Evolutionary conservation across 768 basidiomycete species (phyloP).

Genomic region (Serendipita sp.): DNA sequence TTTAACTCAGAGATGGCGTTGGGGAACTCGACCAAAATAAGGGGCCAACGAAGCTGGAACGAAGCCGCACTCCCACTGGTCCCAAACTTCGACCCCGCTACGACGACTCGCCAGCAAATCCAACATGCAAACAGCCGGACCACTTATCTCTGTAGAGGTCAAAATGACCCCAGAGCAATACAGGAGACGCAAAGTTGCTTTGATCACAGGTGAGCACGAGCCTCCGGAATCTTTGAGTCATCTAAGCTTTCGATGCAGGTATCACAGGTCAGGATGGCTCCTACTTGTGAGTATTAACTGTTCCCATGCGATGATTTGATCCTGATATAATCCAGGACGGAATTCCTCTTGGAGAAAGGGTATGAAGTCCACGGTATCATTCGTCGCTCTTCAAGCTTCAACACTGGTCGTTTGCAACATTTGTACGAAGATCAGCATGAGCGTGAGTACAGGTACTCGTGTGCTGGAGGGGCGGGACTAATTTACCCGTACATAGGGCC

Average conservation of each 20-base stretch:
- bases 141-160: constrained; percentile 1
- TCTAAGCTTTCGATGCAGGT: constrained; percentile 31
- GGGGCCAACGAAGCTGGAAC: background rate
- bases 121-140: background rate
- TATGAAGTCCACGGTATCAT: constrained; percentile 94
- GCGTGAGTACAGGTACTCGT: constrained; percentile 33
- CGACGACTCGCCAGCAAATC: background rate
- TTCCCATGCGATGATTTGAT: constrained; percentile 8
- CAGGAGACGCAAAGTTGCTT: constrained; percentile 78
- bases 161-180: constrained; percentile 55
- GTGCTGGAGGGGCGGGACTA: background rate
- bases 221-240: background rate
- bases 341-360: constrained; percentile 70
- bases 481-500: constrained; percentile 30
- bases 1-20: background rate
- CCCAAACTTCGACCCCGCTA: background rate
- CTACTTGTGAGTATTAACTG: constrained; percentile 50
- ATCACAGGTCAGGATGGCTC: constrained; percentile 96
- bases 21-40: background rate
- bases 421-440: constrained; percentile 88
- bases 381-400: constrained; percentile 94
- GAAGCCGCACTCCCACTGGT: background rate
- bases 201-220: constrained; percentile 58
- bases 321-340: constrained; percentile 36
- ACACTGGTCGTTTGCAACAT: constrained; percentile 88